These are phyloP conservation scores for Alnus glutinosa DNA, from an alignment of 306 rosid species.

Conservation along the genomic window DNA sequence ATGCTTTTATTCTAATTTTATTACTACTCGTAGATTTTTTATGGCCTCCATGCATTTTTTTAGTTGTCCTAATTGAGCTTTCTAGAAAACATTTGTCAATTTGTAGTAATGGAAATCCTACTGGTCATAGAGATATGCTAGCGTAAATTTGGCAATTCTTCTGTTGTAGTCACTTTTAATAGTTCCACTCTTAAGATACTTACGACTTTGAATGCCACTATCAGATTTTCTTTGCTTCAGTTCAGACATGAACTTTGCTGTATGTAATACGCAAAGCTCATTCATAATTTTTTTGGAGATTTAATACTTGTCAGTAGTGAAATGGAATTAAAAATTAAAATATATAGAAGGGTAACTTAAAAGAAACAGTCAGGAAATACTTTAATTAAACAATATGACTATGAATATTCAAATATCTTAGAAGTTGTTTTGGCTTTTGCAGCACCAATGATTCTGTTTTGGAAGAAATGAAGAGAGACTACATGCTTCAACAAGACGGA, in stretches of 20 bases:
- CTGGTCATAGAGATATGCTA: neutral
- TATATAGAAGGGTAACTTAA: neutral
- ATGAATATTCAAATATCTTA: constrained; percentile 23
- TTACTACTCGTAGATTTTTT: neutral
- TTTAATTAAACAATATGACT: neutral
- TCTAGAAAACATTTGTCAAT: neutral
- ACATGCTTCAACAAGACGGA: constrained; percentile 49
- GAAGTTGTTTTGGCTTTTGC: constrained; percentile 18
- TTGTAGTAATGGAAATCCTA: neutral
- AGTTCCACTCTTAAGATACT: neutral
- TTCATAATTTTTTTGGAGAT: neutral
- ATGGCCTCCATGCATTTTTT: neutral
- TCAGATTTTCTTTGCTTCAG: neutral
- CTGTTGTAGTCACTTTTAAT: neutral
- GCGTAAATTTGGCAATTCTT: neutral
- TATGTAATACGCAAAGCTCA: neutral
- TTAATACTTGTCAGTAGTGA: neutral
- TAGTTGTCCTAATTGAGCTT: neutral
- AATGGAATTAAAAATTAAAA: neutral
- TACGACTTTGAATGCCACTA: neutral
- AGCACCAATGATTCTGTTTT: constrained; percentile 76
- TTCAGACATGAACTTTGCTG: neutral
- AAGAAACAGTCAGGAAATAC: neutral
- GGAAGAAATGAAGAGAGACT: constrained; percentile 82
- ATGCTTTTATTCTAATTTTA: neutral